Evolutionary conservation across 176 grass and related monocot genomes (phyloP), one percentile per base, ranked within the genome.

Genomic region (Bromus sterilis): DNA sequence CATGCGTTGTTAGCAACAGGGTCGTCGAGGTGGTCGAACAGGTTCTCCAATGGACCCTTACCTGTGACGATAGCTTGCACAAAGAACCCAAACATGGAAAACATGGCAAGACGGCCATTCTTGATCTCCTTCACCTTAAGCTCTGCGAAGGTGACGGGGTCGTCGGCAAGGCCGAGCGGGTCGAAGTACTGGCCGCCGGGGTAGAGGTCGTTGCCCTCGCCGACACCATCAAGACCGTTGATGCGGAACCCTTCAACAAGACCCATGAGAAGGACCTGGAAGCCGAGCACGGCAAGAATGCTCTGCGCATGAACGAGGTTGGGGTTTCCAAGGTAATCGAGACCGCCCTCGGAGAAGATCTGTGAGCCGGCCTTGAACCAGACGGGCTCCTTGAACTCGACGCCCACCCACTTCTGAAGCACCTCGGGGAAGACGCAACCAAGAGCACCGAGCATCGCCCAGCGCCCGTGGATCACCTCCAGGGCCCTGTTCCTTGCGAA

Each of bases 91-190:
- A 94, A 97, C 94, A 94, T 94, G 31, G 94, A 97, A 89, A 94
- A 97, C 94, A 97, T 97, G 39, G 94, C 92, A 48, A 97, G 94
- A 29, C 94, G 85, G 6, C 92, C 94, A 34, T 92, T 97, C 92
- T 97, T 97, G 78, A 97, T 94, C 82, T 97, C 94, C 83, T 97
- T 97, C 39, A 97, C 94, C 89, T 91, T 97, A 10, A 97, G 92
- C 86, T 97, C 94, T 0, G 94, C 92, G 79, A 94, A 94, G 43
- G 72, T 86, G 76, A 80, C 75, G 0, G 95, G 95, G 86, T 97
- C 95, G 44, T 97, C 94, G 58, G 94, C 94, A 67, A 97, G 89
- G 11, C 95, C 95, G 1, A 94, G 81, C 3, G 95, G 95, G 78
- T 97, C 95, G 74, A 97, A 97, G 87, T 94, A 94, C 60, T 89